Evolutionary conservation across 129 eudicot species (phyloP).

Genomic region (Apium graveolens): DNA sequence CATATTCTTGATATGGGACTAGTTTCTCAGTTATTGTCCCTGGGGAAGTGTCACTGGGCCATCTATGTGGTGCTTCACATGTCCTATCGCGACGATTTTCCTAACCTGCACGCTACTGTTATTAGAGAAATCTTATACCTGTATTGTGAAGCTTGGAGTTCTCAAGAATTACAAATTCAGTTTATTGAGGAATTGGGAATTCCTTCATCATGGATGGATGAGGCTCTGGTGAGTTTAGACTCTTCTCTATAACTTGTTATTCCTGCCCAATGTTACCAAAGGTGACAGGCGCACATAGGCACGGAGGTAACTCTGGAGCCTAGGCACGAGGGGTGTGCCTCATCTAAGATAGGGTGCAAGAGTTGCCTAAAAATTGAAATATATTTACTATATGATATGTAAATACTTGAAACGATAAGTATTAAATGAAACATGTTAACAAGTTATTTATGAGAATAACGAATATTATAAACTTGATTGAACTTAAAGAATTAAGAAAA

Average conservation of each 20-base stretch:
- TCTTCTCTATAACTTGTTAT: background rate
- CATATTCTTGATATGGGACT: conserved; percentile 85
- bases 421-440: background rate
- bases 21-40: conserved; percentile 71
- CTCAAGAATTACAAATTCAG: conserved; percentile 49
- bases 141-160: conserved; percentile 89
- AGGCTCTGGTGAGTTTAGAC: conserved; percentile 76
- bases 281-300: background rate
- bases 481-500: background rate
- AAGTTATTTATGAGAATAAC: background rate
- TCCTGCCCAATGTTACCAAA: background rate
- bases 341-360: background rate
- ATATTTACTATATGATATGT: background rate
- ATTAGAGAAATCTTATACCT: conserved; percentile 81
- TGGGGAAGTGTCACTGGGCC: conserved; percentile 95
- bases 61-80: conserved; percentile 90
- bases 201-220: conserved; percentile 91
- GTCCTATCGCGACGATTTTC: conserved; percentile 76
- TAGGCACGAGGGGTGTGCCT: background rate
- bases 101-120: conserved; percentile 53
- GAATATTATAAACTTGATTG: background rate
- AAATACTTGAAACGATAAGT: background rate
- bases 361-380: background rate
- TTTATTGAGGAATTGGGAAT: conserved; percentile 75
- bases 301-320: background rate